Evolutionary conservation across 768 basidiomycete genomes (phyloP), one percentile per base, ranked within the genome.

Genomic region (Rhodotorula sphaerocarpa): DNA sequence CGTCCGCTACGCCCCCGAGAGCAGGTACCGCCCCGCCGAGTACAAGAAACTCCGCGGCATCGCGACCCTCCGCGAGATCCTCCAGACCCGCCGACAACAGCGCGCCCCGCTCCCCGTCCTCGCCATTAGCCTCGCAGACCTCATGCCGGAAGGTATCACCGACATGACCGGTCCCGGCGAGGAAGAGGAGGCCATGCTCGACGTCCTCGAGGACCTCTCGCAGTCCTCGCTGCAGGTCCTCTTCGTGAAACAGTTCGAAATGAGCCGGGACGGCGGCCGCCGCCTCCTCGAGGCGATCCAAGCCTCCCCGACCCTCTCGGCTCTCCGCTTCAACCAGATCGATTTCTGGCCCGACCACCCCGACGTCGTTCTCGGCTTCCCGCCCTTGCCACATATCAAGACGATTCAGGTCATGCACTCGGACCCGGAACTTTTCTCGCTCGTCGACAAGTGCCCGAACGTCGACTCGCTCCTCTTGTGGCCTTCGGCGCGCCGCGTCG

Each of bases 151-250:
- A 39, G 39, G 9, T 39, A 9, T 39, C 39, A 44, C 44, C 28
- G n/a, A 41, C 27, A 14, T 27, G 15, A 7, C 5, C 7, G 31
- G 23, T 18, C 16, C 18, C 42, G 71, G 80, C 43, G 89, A 90
- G 21, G 90, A 90, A 27, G 87, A 88, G 75, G 85, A 92, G 27
- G 92, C 95, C 74, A 77, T 93, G 39, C 93, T 96, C 74, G 91
- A 95, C 74, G 90, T 95, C 70, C 90, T 90, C 70, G 87, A 92
- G 73, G 88, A 93, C 44, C 86, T 97, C 48, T 92, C 96, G 77
- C 90, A 90, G 73, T 84, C 90, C 58, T 88, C 91, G 50, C 51
- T 63, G 21, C 61, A 63, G 54, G 63, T 65, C 57, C 43, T 65
- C 43, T 65, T 65, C 44, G 23, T 59, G 27, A 55, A 57, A 9